phyloP scores from a whole-genome alignment of 768 basidiomycete species.

The Psilocybe sp. region DNA sequence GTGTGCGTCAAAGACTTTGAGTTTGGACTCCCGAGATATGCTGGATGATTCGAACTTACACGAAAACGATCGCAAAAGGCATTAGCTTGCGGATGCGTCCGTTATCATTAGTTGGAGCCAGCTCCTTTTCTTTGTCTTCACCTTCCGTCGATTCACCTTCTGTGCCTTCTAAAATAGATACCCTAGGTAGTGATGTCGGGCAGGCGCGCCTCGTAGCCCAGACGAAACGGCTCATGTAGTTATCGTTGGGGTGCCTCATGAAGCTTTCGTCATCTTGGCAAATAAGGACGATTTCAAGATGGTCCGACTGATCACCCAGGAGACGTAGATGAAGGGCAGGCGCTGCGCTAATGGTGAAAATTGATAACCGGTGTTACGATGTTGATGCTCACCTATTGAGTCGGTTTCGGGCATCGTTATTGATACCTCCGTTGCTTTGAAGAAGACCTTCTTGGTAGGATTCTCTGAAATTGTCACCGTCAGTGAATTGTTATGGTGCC shows the following conservation, averaged over 20 bases:
- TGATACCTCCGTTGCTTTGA: neutral
- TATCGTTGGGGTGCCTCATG: conserved; percentile 11
- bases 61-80: conserved; percentile 16
- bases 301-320: neutral
- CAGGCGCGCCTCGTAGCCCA: conserved; percentile 29
- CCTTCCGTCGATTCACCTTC: conserved; percentile 16
- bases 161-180: conserved; percentile 1
- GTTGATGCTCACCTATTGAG: too few species aligned
- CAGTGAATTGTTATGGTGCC: neutral
- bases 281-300: conserved; percentile 8
- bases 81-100: conserved; percentile 21
- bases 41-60: conserved; percentile 16
- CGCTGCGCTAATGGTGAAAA: neutral
- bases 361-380: neutral
- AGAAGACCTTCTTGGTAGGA: neutral
- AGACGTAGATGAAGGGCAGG: conserved; percentile 7
- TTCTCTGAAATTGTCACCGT: conserved; percentile 1
- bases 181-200: conserved; percentile 10
- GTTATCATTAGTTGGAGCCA: conserved; percentile 17
- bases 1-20: neutral
- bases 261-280: conserved; percentile 13
- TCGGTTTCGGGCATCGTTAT: too few species aligned
- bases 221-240: conserved; percentile 18
- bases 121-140: conserved; percentile 14
- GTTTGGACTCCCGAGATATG: neutral